Conservation (phyloP, 1,139 yeast genomes). For the Yarrowia galli region DNA sequence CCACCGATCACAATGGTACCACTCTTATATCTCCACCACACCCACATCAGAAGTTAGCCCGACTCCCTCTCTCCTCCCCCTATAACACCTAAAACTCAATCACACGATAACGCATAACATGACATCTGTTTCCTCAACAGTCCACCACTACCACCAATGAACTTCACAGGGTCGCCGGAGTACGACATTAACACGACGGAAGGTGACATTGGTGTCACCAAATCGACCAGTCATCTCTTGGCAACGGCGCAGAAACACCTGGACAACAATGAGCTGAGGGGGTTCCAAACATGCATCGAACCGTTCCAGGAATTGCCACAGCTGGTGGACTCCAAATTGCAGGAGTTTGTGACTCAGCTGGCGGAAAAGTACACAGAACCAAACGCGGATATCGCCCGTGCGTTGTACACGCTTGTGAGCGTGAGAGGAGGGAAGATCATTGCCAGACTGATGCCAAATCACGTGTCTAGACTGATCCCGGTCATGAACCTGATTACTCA, state of each 20-base stretch:
- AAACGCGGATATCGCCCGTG: conserved; percentile 42
- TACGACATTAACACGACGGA: conserved; percentile 30
- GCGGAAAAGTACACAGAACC: conserved; percentile 41
- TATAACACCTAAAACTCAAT: not conserved
- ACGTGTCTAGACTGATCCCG: conserved; percentile 41
- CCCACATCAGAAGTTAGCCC: not conserved
- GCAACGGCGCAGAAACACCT: conserved; percentile 19
- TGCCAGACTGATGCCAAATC: conserved; percentile 56
- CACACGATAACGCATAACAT: conserved; percentile 4
- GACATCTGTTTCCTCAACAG: not conserved
- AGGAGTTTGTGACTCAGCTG: conserved; percentile 42
- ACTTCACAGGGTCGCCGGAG: conserved; percentile 31
- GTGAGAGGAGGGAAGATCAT: conserved; percentile 71
- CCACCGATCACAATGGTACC: not conserved
- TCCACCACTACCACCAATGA: not conserved
- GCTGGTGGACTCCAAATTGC: conserved; percentile 50
- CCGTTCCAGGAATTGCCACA: conserved; percentile 52
- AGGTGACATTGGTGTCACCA: conserved; percentile 32
- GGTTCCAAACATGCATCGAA: conserved; percentile 42
- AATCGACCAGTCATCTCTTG: conserved; percentile 9
- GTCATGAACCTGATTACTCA: conserved; percentile 35
- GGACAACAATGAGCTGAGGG: conserved; percentile 2
- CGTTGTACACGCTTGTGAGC: conserved; percentile 66
- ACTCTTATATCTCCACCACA: not conserved
- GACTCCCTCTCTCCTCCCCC: not conserved